Evolutionary conservation across 495 filamentous ascomycete species (phyloP).

Genomic region (Penicillium ucsense): DNA sequence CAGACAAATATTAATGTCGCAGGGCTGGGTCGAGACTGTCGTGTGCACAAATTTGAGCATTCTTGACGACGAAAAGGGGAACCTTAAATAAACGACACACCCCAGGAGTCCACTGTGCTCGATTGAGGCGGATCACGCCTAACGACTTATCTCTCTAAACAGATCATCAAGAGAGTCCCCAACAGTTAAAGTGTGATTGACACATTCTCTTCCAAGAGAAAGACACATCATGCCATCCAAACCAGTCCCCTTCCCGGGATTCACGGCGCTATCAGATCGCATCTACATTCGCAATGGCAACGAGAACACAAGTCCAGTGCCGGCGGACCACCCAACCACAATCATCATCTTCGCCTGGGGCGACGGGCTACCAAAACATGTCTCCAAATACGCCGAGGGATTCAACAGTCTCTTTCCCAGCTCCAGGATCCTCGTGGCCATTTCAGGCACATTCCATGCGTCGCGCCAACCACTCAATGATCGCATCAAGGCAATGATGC

Average conservation of each 20-base stretch:
- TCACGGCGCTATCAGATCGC: conserved; percentile 17
- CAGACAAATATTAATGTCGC: too few species aligned
- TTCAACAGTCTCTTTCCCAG: conserved; percentile 40
- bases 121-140: too few species aligned
- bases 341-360: conserved; percentile 45
- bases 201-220: too few species aligned
- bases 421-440: conserved; percentile 36
- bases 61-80: too few species aligned
- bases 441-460: conserved; percentile 38
- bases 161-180: too few species aligned
- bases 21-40: too few species aligned
- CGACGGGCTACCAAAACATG: conserved; percentile 40
- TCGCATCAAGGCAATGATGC: conserved; percentile 37
- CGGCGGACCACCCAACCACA: conserved; percentile 16
- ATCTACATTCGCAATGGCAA: conserved; percentile 19
- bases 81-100: too few species aligned
- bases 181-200: too few species aligned
- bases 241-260: conserved; percentile 19
- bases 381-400: conserved; percentile 46
- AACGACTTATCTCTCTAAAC: too few species aligned
- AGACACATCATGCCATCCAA: conserved; percentile 10
- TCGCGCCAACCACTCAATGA: conserved; percentile 30
- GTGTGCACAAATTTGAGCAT: too few species aligned
- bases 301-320: conserved; percentile 8
- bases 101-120: too few species aligned